Base-by-base conservation (phyloP, 805 yeast genomes). In the Candida saitoana region DNA sequence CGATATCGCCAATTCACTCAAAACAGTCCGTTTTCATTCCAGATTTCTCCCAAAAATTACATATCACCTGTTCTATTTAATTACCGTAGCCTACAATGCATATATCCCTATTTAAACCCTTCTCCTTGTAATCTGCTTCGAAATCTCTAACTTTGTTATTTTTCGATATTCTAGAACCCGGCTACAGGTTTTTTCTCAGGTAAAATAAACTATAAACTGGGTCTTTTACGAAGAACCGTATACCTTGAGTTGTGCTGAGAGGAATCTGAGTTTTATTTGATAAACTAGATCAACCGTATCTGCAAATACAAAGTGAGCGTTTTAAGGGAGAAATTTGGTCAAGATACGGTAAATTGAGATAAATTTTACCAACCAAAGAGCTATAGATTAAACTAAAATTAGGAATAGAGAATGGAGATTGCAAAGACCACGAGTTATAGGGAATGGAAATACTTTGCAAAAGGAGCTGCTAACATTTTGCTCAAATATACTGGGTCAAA, bases 391-490 rank as follows among this genome's bases (percentile, higher is more conserved):
- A n/a, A n/a, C n/a, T n/a, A n/a, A n/a, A n/a, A n/a, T n/a, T n/a
- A n/a, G n/a, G n/a, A n/a, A n/a, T n/a, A n/a, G n/a, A n/a, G n/a
- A 11, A 66, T 65, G 72, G 69, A 62, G 48, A 67, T 63, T 35
- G 62, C 61, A 20, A 65, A 65, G 47, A 51, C 58, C 31, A 57
- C 67, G 8, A 42, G 49, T 24, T 56, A 62, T n/a, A 52, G 51
- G 4, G 71, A 69, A n/a, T 76, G 81, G 81, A 42, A 43, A 5
- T 69, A 63, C 48, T 56, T 70, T 34, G 72, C 70, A 12, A 67
- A 65, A 31, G 82, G 82, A 1, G 62, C 67, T 17, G 80, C 82
- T 31, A 76, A 76, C 45, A 67, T 69, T 2, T 62, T 76, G 4
- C 73, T 71, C 49, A 52, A 54, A 35, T 73, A 74, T 47, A 49